These are phyloP conservation scores for Eragrostis curvula DNA, from an alignment of 176 grass and related monocot genomes.

Conservation along the genomic window DNA sequence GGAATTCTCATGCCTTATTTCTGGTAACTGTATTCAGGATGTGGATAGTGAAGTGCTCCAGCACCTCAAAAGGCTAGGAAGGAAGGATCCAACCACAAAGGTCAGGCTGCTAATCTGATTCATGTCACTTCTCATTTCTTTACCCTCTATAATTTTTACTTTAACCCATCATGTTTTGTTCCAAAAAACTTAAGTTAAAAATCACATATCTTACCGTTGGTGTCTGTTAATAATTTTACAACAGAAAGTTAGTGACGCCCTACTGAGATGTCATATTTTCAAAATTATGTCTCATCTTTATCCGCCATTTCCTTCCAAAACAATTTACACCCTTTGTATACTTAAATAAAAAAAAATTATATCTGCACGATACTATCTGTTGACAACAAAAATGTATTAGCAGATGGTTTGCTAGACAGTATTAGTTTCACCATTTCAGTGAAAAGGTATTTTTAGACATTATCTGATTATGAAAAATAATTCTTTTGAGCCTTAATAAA, in stretches of 20 bases:
- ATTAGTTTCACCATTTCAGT: background rate
- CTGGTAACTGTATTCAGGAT: conserved; percentile 52
- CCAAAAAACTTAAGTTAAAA: background rate
- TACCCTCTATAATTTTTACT: background rate
- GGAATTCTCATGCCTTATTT: conserved; percentile 17
- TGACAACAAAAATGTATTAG: background rate
- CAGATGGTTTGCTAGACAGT: background rate
- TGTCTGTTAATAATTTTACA: background rate
- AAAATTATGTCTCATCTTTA: background rate
- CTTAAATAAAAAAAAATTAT: background rate
- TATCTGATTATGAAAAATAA: background rate
- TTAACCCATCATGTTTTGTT: background rate
- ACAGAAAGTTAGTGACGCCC: background rate
- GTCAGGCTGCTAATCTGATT: conserved; percentile 46
- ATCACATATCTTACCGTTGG: background rate
- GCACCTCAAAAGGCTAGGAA: conserved; percentile 83
- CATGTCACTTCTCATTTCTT: background rate
- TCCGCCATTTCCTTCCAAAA: background rate
- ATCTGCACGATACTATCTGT: background rate
- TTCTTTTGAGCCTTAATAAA: background rate
- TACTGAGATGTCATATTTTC: background rate
- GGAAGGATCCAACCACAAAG: conserved; percentile 96
- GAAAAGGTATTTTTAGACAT: background rate
- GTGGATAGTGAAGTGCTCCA: conserved; percentile 80
- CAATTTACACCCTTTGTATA: no score